Evolutionary conservation across 768 basidiomycete genomes (phyloP).

Genomic region (Pleurotus pulmonarius): DNA sequence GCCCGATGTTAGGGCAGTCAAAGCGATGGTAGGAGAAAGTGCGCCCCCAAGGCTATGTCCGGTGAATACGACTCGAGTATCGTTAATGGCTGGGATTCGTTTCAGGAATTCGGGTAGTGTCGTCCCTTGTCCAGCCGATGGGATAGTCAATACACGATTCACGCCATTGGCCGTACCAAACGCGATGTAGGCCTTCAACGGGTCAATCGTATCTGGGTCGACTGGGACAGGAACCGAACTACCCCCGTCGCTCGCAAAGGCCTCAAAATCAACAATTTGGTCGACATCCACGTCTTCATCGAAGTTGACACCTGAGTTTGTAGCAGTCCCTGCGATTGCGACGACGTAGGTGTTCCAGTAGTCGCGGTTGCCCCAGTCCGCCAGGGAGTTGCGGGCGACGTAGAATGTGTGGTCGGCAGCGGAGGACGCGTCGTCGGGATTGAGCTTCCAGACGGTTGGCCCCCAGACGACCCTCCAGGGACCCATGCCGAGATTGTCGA

Average conservation of each 20-base stretch:
- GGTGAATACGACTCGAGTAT: constrained; percentile 4
- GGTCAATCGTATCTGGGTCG: neutral
- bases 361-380: neutral
- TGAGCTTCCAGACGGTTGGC: neutral
- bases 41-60: constrained; percentile 7
- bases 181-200: neutral
- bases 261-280: neutral
- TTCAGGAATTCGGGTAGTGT: neutral
- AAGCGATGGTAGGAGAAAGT: neutral
- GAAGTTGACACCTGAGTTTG: neutral
- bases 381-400: neutral
- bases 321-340: constrained; percentile 1
- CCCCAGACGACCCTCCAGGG: constrained; percentile 1
- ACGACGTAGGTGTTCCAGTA: constrained; percentile 4
- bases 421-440: neutral
- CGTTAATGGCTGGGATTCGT: neutral
- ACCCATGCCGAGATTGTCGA: neutral
- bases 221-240: neutral
- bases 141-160: neutral
- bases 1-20: neutral
- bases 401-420: constrained; percentile 2
- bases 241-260: neutral
- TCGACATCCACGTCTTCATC: neutral
- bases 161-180: constrained; percentile 1
- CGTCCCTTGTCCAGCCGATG: neutral